These are phyloP conservation scores for Aspergillus tamarii DNA, from an alignment of 2,329 filamentous ascomycete genomes.

Conservation along the genomic window DNA sequence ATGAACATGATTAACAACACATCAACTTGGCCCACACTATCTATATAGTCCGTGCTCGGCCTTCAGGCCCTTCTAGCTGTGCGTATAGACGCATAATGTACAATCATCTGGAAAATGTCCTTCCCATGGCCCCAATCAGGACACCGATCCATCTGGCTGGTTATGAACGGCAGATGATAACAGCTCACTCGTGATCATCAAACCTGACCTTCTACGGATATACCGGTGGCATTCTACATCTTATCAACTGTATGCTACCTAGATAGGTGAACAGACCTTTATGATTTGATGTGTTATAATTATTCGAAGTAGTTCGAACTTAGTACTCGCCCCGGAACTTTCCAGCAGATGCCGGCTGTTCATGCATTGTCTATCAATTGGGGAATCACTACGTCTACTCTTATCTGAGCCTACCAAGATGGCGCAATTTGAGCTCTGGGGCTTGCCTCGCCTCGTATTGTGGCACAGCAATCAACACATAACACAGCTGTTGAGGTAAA, in stretches of 20 bases:
- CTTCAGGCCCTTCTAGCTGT: neutral
- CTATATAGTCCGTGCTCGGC: constrained; percentile 11
- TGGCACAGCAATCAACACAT: neutral
- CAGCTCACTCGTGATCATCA: neutral
- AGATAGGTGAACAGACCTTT: neutral
- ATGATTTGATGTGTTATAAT: neutral
- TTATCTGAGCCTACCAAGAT: neutral
- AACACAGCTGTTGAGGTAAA: neutral
- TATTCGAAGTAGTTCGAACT: neutral
- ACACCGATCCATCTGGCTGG: neutral
- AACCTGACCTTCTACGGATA: neutral
- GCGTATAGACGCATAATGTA: neutral
- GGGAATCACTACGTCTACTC: neutral
- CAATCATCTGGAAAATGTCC: neutral
- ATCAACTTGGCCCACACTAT: constrained; percentile 14
- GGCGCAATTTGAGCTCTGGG: neutral
- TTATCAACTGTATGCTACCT: neutral
- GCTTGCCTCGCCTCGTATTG: neutral
- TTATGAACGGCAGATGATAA: neutral
- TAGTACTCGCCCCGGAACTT: neutral
- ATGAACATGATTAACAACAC: constrained; percentile 15
- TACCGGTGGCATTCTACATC: neutral
- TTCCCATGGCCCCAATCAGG: neutral
- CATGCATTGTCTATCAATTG: neutral
- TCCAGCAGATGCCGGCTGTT: neutral